Evolutionary conservation across 805 yeast genomes (phyloP), one percentile per base, ranked within the genome.

Genomic region (Barnettozyma wickerhamii): DNA sequence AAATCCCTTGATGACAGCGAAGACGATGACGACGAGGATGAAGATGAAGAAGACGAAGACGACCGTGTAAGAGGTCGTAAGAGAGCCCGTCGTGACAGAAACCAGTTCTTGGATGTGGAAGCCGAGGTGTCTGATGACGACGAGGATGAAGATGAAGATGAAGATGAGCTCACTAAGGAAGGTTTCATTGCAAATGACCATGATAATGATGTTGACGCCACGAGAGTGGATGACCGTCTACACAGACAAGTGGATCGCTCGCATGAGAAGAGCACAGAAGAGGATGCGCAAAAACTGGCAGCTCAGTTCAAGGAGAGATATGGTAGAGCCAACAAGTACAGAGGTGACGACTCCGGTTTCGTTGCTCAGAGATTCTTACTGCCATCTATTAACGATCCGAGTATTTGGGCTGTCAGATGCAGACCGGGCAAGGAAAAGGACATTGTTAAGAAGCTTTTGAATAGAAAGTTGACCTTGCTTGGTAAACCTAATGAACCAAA

Each of bases 121-220:
- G 99, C 97, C 45, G 98, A 91, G 63, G 99, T 93, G 43, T 95
- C 91, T 62, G 98, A 91, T 46, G 98, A 93, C 51, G 98, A 93
- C 41, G 98, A 91, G 50, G 91, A 88, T 47, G 98, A 90, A 46
- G 98, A 89, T 35, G 98, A 91, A 48, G 98, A 84, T 51, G 86
- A 80, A 51, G 90, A 95, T n/a, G 97, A 85, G 48, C 66, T 86
- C 23, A 77, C 84, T 33, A 78, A 88, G 55, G 95, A 84, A 59
- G 91, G 88, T 56, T 85, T 85, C 58, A 79, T 85, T 49, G 79
- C 86, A 2, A 85, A 78, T 48, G 95, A 86, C 49, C 84, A 78
- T 37, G 78, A 74, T 28, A 82, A 73, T 35, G 80, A 74, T 30
- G 84, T 73, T 26, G 78, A 68, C 53, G 65, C 45, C 53, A 61